Evolutionary conservation across 2,329 filamentous ascomycete species (phyloP), one percentile per base, ranked within the genome.

Genomic region (Sarocladiaceae sp.): DNA sequence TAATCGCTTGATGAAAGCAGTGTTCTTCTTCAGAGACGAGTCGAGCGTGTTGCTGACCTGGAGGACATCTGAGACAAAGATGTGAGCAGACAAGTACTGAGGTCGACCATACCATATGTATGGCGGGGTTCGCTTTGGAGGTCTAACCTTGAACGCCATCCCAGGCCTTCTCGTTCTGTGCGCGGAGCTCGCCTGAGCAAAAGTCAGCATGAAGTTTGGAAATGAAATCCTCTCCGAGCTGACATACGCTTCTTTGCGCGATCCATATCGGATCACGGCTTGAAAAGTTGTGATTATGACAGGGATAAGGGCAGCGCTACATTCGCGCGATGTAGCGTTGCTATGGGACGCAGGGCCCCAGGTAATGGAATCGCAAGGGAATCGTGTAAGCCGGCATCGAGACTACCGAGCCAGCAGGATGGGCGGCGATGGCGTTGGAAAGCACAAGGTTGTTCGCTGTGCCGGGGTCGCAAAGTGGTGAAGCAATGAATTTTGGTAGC

Each of bases 1-100:
- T 52, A 97, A 79, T 64, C 93, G 90, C 72, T 96, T 97, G 66
- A 97, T 97, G 69, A 97, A 97, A 59, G 92, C 91, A 3, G 93
- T 97, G 64, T 97, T 97, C 77, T 97, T 97, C 75, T 96, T 97
- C 69, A 97, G 79, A 50, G 92, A 94, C 50, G 93, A 96, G 70
- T 97, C 93, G 64, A 97, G 86, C 26, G 88, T 87, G 64, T 82
- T 80, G 68, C 83, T 85, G 60, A 94, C 84, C 51, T 82, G 72
- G 64, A 95, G 90, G 56, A 95, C 74, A 75, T 89, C 91, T 95
- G 52, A 26, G 46, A 46, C 12, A 57, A 53, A 56, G 56, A 56
- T 51, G 36, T n/a, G n/a, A n/a, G n/a, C n/a, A n/a, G n/a, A n/a
- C n/a, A n/a, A n/a, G n/a, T n/a, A n/a, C n/a, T n/a, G n/a, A n/a